Base-by-base conservation (phyloP, 2,329 filamentous ascomycete genomes). In the Penicillium thymicola region DNA sequence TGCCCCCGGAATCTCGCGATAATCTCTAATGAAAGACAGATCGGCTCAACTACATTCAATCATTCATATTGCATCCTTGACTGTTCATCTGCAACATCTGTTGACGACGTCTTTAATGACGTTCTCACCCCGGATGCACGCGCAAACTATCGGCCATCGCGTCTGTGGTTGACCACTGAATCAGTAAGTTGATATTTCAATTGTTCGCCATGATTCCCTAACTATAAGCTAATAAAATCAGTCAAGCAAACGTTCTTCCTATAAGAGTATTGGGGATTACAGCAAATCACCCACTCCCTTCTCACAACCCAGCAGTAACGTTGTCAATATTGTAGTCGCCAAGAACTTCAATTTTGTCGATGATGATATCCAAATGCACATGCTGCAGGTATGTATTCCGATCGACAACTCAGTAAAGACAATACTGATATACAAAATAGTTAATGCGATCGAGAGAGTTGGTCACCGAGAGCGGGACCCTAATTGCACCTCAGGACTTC, bases 261-360 rank as follows among this genome's bases (percentile, higher is more conserved):
- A 60, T 28, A 58, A 52, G 43, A 62, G 45, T 43, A 59, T 48
- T 18, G 57, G 58, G 28, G 65, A 65, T 32, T 53, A 60, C 28
- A 58, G 55, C 51, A 69, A 64, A 48, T 61, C 61, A 7, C 58
- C 62, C n/a, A 38, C 60, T 11, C 63, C 67, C 37, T 72, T 68
- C 55, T 60, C 58, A 67, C 69, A 55, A 71, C 78, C 55, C 76
- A 76, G 54, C 38, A 77, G 76, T 47, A 79, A 80, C 51, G 89
- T 96, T 62, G 89, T 91, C 60, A 92, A 96, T 74, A 81, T 97
- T 11, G 80, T 97, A 23, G 82, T 99, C 51, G 90, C 89, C 2
- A 89, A 86, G 64, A 85, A 95, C 69, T 84, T 97, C 51, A 86
- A 96, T 70, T 77, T 78, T 50, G 89, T 90, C 0, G 82, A 83